A percentile compares a stretch with the other conserved stretches of the same genome.
Evolutionary conservation across 192 early-diverging fungal genomes (phyloP).

Genomic region (Paraglomus brasilianum): DNA sequence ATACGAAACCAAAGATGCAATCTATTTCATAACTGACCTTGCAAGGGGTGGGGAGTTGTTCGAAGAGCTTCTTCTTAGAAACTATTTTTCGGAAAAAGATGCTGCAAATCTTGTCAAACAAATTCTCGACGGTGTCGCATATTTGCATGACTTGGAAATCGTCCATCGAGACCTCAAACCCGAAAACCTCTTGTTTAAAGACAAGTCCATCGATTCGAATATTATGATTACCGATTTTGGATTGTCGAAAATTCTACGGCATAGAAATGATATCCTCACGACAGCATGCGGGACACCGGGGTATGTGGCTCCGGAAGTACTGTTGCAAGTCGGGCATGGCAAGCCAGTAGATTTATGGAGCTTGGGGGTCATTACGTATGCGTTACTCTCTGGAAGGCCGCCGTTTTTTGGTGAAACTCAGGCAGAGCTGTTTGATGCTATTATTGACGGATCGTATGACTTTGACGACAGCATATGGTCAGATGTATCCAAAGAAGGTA

Average conservation of each 20-base stretch:
- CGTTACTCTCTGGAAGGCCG: slow-evolving; percentile 71
- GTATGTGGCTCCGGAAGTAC: slow-evolving; percentile 69
- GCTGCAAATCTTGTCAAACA: slow-evolving; percentile 66
- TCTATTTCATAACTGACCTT: slow-evolving; percentile 67
- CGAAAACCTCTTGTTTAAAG: slow-evolving; percentile 65
- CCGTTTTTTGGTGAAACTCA: slow-evolving; percentile 62
- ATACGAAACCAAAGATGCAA: slow-evolving; percentile 65
- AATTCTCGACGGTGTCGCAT: slow-evolving; percentile 75
- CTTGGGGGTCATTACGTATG: slow-evolving; percentile 70
- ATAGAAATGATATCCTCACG: slow-evolving; percentile 56
- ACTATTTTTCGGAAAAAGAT: slow-evolving; percentile 71
- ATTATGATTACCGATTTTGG: slow-evolving; percentile 77
- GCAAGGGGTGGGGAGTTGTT: slow-evolving; percentile 82
- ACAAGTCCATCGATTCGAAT: slow-evolving; percentile 44
- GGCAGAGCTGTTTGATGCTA: slow-evolving; percentile 34
- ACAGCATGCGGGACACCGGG: slow-evolving; percentile 67
- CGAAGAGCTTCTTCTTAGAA: slow-evolving; percentile 65
- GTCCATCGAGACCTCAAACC: slow-evolving; percentile 85
- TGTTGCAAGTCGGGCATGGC: slow-evolving; percentile 58
- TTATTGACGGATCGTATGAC: slow-evolving; percentile 43
- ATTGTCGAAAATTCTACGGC: slow-evolving; percentile 61
- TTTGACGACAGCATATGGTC: slow-evolving; percentile 52
- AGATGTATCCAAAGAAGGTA: slow-evolving; percentile 56
- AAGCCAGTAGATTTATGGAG: slow-evolving; percentile 75
- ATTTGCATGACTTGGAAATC: slow-evolving; percentile 79